phyloP scores from a whole-genome alignment of 163 green algal species.

The Chloromonas sp. region DNA sequence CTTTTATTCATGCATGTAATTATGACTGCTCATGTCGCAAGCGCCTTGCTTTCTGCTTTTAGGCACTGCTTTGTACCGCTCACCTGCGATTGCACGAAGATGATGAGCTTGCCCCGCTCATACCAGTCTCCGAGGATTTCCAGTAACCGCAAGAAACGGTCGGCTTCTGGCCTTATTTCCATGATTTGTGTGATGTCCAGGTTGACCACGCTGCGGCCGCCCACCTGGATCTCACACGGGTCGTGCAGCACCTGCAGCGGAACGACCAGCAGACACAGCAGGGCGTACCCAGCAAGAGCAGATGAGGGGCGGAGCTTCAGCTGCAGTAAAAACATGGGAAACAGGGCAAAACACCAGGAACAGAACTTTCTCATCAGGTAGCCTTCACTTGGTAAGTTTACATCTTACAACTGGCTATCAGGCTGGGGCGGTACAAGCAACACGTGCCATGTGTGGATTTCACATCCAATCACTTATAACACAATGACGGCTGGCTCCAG shows the following conservation, averaged over 20 bases:
- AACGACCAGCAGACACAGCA: background rate
- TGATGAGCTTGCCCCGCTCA: slow-evolving; percentile 81
- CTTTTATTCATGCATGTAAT: too few species aligned
- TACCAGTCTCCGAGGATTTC: slow-evolving; percentile 79
- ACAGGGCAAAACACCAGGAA: background rate
- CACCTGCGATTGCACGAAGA: slow-evolving; percentile 91
- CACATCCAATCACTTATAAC: too few species aligned
- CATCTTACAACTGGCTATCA: too few species aligned
- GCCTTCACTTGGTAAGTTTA: too few species aligned
- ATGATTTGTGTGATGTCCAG: slow-evolving; percentile 88
- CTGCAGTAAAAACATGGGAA: background rate
- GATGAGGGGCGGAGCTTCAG: background rate
- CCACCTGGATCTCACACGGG: slow-evolving; percentile 57
- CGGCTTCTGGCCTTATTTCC: slow-evolving; percentile 78
- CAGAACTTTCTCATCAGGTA: background rate
- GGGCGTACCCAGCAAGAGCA: background rate
- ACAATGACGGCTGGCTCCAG: too few species aligned
- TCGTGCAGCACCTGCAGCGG: slow-evolving; percentile 4
- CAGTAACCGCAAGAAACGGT: slow-evolving; percentile 90
- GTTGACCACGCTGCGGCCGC: slow-evolving; percentile 90
- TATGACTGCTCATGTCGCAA: too few species aligned
- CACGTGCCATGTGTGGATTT: too few species aligned
- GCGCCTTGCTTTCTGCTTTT: too few species aligned
- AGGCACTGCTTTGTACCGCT: background rate
- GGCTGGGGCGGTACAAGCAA: too few species aligned